Evolutionary conservation across 2,329 filamentous ascomycete species (phyloP).

Genomic region (Pezicula radicicola): DNA sequence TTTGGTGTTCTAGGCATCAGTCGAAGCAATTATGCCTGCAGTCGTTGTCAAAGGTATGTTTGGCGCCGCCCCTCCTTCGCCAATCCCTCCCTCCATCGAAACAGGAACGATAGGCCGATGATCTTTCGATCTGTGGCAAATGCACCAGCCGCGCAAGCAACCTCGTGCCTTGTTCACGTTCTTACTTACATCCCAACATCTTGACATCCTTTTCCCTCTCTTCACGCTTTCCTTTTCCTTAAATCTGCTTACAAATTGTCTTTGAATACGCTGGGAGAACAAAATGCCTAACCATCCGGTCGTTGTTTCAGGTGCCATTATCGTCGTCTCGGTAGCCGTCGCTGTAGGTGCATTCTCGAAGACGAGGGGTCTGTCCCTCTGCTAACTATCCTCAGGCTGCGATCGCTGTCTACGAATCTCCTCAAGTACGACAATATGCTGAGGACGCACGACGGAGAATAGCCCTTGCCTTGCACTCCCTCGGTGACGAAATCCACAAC

Average conservation of each 20-base stretch:
- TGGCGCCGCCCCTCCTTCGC: constrained; percentile 9
- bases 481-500: constrained; percentile 54
- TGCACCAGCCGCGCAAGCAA: constrained; percentile 5
- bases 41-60: constrained; percentile 28
- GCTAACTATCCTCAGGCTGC: constrained; percentile 20
- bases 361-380: background rate
- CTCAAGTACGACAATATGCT: constrained; percentile 59
- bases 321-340: constrained; percentile 27
- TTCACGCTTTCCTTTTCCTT: background rate
- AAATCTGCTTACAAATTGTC: background rate
- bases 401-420: constrained; percentile 55
- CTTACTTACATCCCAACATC: background rate
- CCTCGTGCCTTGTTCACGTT: constrained; percentile 4
- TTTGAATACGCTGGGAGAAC: constrained; percentile 6
- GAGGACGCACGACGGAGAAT: constrained; percentile 60
- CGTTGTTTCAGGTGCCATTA: constrained; percentile 27
- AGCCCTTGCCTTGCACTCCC: constrained; percentile 54
- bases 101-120: constrained; percentile 7
- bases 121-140: constrained; percentile 10
- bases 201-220: background rate
- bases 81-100: constrained; percentile 1
- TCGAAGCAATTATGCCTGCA: constrained; percentile 16
- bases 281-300: constrained; percentile 29
- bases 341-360: constrained; percentile 21
- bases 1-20: too few species aligned